Percentiles rank a stretch among this genome's conserved stretches.
phyloP scores from a whole-genome alignment of 352 stramenopile species.

The Blastocystis sp. region DNA sequence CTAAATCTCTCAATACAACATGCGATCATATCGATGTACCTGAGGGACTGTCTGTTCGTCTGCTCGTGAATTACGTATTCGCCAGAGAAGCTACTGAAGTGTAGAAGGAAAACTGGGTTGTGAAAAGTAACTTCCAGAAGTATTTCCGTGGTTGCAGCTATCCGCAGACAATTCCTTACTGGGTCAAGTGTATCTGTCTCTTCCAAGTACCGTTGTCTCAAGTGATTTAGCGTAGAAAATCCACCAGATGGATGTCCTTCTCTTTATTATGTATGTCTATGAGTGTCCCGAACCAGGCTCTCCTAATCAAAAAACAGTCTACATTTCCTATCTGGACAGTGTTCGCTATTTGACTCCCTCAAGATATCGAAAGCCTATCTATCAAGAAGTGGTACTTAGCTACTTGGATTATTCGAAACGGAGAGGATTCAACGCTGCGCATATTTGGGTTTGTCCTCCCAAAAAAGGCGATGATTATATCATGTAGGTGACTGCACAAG shows the following conservation, averaged over 20 bases:
- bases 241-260: conserved; percentile 94
- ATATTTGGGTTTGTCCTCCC: conserved; percentile 98
- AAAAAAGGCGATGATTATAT: conserved; percentile 99
- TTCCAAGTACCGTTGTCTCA: conserved; percentile 11
- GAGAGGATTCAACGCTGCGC: conserved; percentile 90
- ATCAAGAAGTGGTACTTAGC: conserved; percentile 94
- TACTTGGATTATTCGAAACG: conserved; percentile 95
- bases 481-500: conserved; percentile 73
- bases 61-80: conserved; percentile 64
- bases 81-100: not conserved
- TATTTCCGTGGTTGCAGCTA: conserved; percentile 29
- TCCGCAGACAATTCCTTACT: not conserved
- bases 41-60: conserved; percentile 58
- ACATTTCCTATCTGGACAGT: conserved; percentile 95
- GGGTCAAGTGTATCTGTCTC: conserved; percentile 52
- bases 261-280: conserved; percentile 99
- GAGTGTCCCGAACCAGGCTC: conserved; percentile 92
- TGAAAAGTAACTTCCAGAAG: not conserved
- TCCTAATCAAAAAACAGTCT: conserved; percentile 87
- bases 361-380: conserved; percentile 93
- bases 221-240: conserved; percentile 78
- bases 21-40: conserved; percentile 49
- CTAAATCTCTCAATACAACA: not conserved
- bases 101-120: not conserved
- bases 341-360: conserved; percentile 96